Base-by-base conservation (phyloP, 495 filamentous ascomycete species). In the Tuber magnatum region DNA sequence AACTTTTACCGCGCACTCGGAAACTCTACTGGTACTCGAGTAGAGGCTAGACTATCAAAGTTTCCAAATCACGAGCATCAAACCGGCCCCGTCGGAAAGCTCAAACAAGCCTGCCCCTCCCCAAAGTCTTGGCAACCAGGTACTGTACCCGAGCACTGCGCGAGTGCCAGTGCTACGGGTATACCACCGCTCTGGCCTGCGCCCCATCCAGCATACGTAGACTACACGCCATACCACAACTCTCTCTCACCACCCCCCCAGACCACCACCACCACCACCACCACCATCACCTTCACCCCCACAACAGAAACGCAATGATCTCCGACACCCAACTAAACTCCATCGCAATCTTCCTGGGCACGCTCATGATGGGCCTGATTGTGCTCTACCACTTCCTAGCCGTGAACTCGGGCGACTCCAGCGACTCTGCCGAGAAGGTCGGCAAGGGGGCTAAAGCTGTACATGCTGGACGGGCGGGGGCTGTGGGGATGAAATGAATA, bases 301-400 rank as follows among this genome's bases (percentile, higher is more conserved):
- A 28, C n/a, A 75, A 68, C 2, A 61, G 78, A 81, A 90, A 61
- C 51, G 51, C 51, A 12, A 95, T 95, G 92, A 94, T 95, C 83
- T 90, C 92, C 85, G 92, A 95, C 89, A 85, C 90, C 78, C 91
- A 93, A 73, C 89, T 95, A 80, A 92, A 93, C 86, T 87, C 88
- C 41, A 90, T 99, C 38, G 94, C 95, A 84, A 90, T 97, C 83
- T 94, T 97, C 84, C 92, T 98, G 74, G 95, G 96, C 85, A 93
- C 90, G 65, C 87, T 90, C 44, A 89, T 95, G 80, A 95, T 97
- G 94, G 88, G 97, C 73, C 89, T 99, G 78, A 97, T 97, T 70
- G 90, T 98, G 68, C 85, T 97, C 32, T 98, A 98, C 87, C 93
- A 97, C 85, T 98, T 96, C 87, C 91, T 99, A 80, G 94, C 97